Evolutionary conservation across 2,329 filamentous ascomycete species (phyloP).

Genomic region (Nemania sp.): DNA sequence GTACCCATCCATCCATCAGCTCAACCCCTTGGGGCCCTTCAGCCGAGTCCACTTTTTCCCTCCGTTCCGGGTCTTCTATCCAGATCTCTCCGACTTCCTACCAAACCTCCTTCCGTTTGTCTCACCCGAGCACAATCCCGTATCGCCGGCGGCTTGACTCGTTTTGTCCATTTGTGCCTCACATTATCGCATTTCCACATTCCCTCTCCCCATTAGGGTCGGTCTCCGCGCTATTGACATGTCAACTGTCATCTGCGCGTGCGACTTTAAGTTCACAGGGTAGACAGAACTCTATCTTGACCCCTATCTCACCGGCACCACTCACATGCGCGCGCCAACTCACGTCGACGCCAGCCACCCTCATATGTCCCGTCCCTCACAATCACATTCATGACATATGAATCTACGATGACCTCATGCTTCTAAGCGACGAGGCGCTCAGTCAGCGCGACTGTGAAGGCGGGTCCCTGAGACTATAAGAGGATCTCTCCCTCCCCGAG

Average conservation of each 20-base stretch:
- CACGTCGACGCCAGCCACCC: neutral
- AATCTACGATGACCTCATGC: neutral
- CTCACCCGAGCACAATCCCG: conserved; percentile 20
- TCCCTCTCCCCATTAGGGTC: too few species aligned
- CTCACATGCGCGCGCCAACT: neutral
- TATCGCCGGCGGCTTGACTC: conserved; percentile 18
- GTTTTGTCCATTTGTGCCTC: neutral
- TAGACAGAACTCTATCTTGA: neutral
- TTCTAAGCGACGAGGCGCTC: too few species aligned
- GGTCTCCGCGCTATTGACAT: neutral
- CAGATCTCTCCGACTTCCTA: conserved; percentile 11
- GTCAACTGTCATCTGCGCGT: neutral
- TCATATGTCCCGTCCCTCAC: neutral
- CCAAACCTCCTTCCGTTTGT: conserved; percentile 22
- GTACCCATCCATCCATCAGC: too few species aligned
- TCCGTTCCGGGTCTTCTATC: conserved; percentile 10
- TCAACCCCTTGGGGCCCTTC: conserved; percentile 4
- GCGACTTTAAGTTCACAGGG: neutral
- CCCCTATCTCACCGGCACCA: conserved; percentile 1
- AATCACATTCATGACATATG: neutral
- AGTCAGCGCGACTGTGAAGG: too few species aligned
- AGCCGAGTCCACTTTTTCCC: conserved; percentile 21
- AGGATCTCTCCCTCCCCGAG: neutral
- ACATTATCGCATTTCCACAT: too few species aligned
- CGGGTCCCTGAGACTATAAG: neutral